Evolutionary conservation across 2,329 filamentous ascomycete genomes (phyloP).

Genomic region (Aureobasidium sp.): DNA sequence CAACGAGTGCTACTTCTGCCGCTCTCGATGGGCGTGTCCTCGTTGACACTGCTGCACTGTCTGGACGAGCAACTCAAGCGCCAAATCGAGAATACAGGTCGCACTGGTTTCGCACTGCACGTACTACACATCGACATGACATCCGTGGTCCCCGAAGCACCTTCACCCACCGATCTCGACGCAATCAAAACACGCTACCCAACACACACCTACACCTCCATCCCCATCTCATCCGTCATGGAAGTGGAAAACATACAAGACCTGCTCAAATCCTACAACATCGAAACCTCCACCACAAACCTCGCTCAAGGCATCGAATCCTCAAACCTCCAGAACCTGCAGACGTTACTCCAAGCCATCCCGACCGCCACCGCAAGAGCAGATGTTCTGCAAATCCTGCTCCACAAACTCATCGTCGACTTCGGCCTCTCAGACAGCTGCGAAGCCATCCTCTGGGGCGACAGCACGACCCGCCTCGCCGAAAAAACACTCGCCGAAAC

Average conservation of each 20-base stretch:
- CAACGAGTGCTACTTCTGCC: conserved; percentile 62
- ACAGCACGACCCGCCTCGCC: conserved; percentile 81
- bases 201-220: conserved; percentile 54
- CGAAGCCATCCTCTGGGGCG: conserved; percentile 70
- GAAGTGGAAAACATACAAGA: conserved; percentile 14
- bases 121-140: conserved; percentile 43
- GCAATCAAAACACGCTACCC: conserved; percentile 54
- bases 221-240: conserved; percentile 57
- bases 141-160: conserved; percentile 37
- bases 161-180: conserved; percentile 27
- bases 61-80: conserved; percentile 62
- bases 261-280: conserved; percentile 6
- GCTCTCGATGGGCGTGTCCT: conserved; percentile 77
- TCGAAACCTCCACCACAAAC: neutral
- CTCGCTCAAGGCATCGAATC: neutral
- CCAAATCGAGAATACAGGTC: conserved; percentile 58
- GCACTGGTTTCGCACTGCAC: conserved; percentile 60
- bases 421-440: conserved; percentile 55
- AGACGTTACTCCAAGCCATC: conserved; percentile 54
- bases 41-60: conserved; percentile 67
- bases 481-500: conserved; percentile 80
- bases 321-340: conserved; percentile 27
- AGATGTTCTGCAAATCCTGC: conserved; percentile 65
- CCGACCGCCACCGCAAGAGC: conserved; percentile 67
- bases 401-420: conserved; percentile 63